A percentile compares a stretch with the other conserved stretches of the same genome.
phyloP scores from a whole-genome alignment of 371 early-diverging fungal genomes.

The Mortierella sp. region DNA sequence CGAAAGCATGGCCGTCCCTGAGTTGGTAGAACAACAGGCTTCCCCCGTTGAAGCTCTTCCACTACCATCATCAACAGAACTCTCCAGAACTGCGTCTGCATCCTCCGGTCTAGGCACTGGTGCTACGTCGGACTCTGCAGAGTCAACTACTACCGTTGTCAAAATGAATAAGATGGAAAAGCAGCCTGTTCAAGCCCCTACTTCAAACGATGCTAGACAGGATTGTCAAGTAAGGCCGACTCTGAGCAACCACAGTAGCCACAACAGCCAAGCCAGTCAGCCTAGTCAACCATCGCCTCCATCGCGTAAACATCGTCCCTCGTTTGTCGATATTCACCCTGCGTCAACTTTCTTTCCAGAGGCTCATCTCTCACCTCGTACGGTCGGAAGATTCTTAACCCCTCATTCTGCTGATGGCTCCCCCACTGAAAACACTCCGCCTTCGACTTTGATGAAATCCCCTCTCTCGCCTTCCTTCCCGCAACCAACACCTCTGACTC shows the following conservation, averaged over 20 bases:
- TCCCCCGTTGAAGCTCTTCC: slow-evolving; percentile 38
- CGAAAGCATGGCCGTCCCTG: slow-evolving; percentile 27
- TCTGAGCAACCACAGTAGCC: slow-evolving; percentile 4
- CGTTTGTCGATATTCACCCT: slow-evolving; percentile 53
- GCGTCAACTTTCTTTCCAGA: slow-evolving; percentile 49
- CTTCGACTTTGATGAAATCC: slow-evolving; percentile 39
- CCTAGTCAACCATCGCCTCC: neutral
- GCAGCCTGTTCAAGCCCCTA: slow-evolving; percentile 8
- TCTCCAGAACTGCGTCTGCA: slow-evolving; percentile 42
- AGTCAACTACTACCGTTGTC: slow-evolving; percentile 42
- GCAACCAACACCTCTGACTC: slow-evolving; percentile 59
- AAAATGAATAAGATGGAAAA: slow-evolving; percentile 29
- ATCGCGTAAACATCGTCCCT: slow-evolving; percentile 48
- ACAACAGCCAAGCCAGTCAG: slow-evolving; percentile 14
- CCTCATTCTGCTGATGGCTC: slow-evolving; percentile 51
- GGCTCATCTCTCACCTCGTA: slow-evolving; percentile 43
- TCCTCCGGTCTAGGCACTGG: slow-evolving; percentile 41
- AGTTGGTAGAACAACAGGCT: slow-evolving; percentile 49
- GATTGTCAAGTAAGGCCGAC: slow-evolving; percentile 11
- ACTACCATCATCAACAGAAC: slow-evolving; percentile 24
- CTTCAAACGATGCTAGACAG: slow-evolving; percentile 5
- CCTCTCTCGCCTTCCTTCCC: slow-evolving; percentile 62
- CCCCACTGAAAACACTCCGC: slow-evolving; percentile 35
- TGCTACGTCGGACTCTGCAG: slow-evolving; percentile 49
- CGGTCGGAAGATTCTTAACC: slow-evolving; percentile 28